Base-by-base conservation (phyloP, 805 yeast species). In the Komagataella pseudopastoris region DNA sequence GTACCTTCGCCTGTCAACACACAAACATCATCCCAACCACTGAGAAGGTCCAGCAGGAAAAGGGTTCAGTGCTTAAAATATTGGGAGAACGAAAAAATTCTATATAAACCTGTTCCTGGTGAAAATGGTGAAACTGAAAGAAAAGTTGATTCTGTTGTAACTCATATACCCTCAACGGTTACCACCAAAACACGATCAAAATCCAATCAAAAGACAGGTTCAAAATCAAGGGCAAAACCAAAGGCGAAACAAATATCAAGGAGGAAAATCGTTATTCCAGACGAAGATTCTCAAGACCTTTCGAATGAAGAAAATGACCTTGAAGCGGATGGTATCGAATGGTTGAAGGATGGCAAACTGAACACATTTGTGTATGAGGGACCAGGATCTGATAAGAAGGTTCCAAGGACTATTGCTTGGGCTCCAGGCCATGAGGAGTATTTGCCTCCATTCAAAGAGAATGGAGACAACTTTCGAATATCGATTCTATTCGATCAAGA, bases 11-110 rank as follows among this genome's bases (percentile, higher is more conserved):
- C 49, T 49, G 49, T 49, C 39, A 52, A 51, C 39, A 23, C 51
- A 17, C 48, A 47, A 20, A 46, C 22, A 5, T 49, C 6, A 20
- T 14, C 30, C n/a, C 47, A 39, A n/a, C 47, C 47, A 17, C 39
- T 77, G 2, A 71, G 95, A 55, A 69, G 86, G 56, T 85, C 95
- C 0, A 71, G 74, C 36, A 72, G 96, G 58, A 76, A 78, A 0
- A 76, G 77, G 55, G 74, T 85, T 6, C 77, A 82, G 3, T 91
- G 95, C 0, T 67, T 88, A 55, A 90, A 88, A 2, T 85, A 75
- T 62, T 88, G 96, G 96, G 77, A 85, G 62, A 86, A 85, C 59
- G 96, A 88, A 64, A 71, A 80, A 54, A 76, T 85, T 30, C 76
- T 85, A 3, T 88, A 85, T 59, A 69, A 72, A 46, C 48, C 53